phyloP scores from a whole-genome alignment of 495 filamentous ascomycete species.

The Penicillium soppii region DNA sequence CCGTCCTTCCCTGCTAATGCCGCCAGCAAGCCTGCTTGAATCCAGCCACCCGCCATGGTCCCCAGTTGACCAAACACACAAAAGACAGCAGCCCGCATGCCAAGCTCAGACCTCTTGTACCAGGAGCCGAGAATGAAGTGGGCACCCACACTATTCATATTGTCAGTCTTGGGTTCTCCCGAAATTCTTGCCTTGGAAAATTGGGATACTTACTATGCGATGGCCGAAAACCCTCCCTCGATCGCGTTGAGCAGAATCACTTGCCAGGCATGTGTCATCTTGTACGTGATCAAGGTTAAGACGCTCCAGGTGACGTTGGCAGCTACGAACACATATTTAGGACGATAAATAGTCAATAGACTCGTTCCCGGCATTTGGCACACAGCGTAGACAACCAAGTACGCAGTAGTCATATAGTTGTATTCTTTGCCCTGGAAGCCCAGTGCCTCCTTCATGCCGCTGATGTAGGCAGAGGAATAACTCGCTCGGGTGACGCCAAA shows the following conservation, averaged over 20 bases:
- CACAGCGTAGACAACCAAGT: slow-evolving; percentile 37
- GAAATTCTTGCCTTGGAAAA: not conserved
- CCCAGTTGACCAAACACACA: slow-evolving; percentile 30
- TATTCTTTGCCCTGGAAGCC: slow-evolving; percentile 36
- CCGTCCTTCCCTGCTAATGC: slow-evolving; percentile 22
- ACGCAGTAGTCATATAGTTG: slow-evolving; percentile 40
- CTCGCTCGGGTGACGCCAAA: slow-evolving; percentile 37
- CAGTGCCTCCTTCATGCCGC: slow-evolving; percentile 37
- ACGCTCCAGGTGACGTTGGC: slow-evolving; percentile 36
- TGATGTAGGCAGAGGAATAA: slow-evolving; percentile 40
- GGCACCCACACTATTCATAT: slow-evolving; percentile 21
- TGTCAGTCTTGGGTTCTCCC: not conserved
- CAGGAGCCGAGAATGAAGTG: slow-evolving; percentile 32
- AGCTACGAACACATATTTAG: slow-evolving; percentile 35
- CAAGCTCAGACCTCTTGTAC: slow-evolving; percentile 31
- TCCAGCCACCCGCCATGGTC: slow-evolving; percentile 32
- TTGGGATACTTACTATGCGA: slow-evolving; percentile 28
- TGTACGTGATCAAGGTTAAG: slow-evolving; percentile 33
- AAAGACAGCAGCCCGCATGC: slow-evolving; percentile 28
- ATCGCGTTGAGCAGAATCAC: slow-evolving; percentile 36
- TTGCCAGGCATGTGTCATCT: slow-evolving; percentile 34
- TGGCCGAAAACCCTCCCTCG: slow-evolving; percentile 35
- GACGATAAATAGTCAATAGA: slow-evolving; percentile 28
- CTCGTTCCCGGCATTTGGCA: slow-evolving; percentile 39
- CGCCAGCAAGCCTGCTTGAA: slow-evolving; percentile 27